phyloP scores from a whole-genome alignment of 2,329 filamentous ascomycete species.

The Diaporthe ampelina region DNA sequence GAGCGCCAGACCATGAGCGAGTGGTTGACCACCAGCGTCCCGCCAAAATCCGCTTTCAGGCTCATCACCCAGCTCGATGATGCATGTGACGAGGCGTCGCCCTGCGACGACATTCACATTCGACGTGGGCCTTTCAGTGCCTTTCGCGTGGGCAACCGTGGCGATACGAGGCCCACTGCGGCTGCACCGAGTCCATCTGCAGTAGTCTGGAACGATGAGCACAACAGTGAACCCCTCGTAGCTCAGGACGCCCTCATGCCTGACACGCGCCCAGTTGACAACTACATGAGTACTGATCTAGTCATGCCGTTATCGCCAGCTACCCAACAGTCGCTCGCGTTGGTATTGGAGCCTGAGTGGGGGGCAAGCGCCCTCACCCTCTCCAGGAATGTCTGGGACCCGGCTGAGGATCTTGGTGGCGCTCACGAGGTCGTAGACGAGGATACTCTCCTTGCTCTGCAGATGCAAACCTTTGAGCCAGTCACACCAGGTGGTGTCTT shows the following conservation, averaged over 20 bases:
- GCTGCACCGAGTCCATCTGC: not conserved
- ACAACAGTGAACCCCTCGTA: not conserved
- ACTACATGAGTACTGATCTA: not conserved
- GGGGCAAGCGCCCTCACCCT: not conserved
- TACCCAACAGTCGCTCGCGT: not conserved
- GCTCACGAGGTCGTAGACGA: not conserved
- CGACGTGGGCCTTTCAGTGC: not conserved
- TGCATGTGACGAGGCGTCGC: not conserved
- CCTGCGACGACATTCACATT: not conserved
- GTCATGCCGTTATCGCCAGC: not conserved
- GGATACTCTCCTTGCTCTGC: not conserved
- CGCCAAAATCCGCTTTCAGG: slow-evolving; percentile 44
- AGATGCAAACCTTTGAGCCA: not conserved
- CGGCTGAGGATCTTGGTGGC: not conserved
- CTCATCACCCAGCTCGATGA: slow-evolving; percentile 37
- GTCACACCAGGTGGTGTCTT: not conserved
- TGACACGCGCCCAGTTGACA: not conserved
- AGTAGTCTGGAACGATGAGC: not conserved
- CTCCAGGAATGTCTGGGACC: not conserved
- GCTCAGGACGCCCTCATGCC: not conserved
- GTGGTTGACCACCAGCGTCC: slow-evolving; percentile 48
- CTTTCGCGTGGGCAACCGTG: not conserved
- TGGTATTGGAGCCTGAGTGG: slow-evolving; percentile 10
- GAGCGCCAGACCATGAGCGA: slow-evolving; percentile 55
- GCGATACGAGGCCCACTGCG: not conserved